phyloP scores from a whole-genome alignment of 148 eudicot species.

The Linanthus parryae region DNA sequence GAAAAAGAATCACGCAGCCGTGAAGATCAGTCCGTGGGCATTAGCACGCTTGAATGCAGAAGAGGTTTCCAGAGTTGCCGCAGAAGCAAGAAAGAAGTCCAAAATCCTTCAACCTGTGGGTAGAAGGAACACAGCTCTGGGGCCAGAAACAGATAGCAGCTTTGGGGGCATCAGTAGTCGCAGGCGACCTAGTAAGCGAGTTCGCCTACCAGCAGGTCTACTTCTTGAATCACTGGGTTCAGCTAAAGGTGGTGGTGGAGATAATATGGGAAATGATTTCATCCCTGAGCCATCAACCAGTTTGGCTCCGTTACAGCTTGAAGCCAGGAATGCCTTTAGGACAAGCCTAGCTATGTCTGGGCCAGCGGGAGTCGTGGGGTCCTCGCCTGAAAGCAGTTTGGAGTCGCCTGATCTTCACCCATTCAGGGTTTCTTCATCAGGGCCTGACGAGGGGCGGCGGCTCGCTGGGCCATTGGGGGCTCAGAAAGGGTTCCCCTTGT shows the following conservation, averaged over 20 bases:
- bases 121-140: conserved; percentile 30
- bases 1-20: conserved; percentile 73
- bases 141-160: conserved; percentile 49
- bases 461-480: conserved; percentile 33
- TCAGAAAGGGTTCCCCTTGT: conserved; percentile 39
- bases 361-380: conserved; percentile 37
- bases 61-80: conserved; percentile 88
- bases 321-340: conserved; percentile 61
- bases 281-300: conserved; percentile 37
- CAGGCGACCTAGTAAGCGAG: conserved; percentile 22
- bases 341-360: conserved; percentile 40
- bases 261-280: conserved; percentile 10
- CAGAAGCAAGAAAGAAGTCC: conserved; percentile 92
- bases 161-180: conserved; percentile 58
- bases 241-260: conserved; percentile 22
- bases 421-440: conserved; percentile 54
- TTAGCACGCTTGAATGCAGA: conserved; percentile 88
- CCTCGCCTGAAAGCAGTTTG: conserved; percentile 95
- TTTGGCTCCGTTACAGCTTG: conserved; percentile 67
- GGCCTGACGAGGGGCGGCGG: conserved; percentile 58
- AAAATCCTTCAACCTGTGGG: conserved; percentile 74
- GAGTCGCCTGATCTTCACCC: conserved; percentile 80
- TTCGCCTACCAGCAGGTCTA: conserved; percentile 49
- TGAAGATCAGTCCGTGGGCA: conserved; percentile 97
- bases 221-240: conserved; percentile 34